These are phyloP conservation scores for Pseudonectria foliicola DNA, from an alignment of 2,329 filamentous ascomycete genomes.

Conservation along the genomic window DNA sequence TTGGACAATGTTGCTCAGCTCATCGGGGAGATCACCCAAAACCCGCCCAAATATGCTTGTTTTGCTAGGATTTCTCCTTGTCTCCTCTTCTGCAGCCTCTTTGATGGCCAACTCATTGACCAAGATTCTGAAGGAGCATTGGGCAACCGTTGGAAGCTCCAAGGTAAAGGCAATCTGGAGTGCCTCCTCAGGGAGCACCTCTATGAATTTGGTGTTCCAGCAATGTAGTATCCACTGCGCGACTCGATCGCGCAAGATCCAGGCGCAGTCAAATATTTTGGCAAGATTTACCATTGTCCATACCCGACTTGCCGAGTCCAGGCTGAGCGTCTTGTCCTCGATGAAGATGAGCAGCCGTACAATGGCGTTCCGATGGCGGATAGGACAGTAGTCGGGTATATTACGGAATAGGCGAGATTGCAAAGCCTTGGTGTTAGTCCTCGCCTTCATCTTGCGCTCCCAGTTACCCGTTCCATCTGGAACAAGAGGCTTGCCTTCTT, in stretches of 20 bases:
- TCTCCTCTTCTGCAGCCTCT: constrained; percentile 20
- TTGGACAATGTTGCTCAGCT: constrained; percentile 49
- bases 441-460: constrained; percentile 18
- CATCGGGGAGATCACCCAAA: constrained; percentile 43
- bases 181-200: constrained; percentile 54
- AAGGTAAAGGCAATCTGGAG: constrained; percentile 49
- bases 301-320: constrained; percentile 60
- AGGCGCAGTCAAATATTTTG: constrained; percentile 47
- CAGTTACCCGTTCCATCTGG: no score
- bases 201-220: constrained; percentile 52
- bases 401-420: constrained; percentile 25
- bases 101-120: constrained; percentile 56
- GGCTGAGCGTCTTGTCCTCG: constrained; percentile 42
- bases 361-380: constrained; percentile 57
- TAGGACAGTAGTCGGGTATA: constrained; percentile 54
- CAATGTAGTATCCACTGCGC: constrained; percentile 51
- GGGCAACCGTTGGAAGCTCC: constrained; percentile 34
- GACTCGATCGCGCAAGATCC: constrained; percentile 41
- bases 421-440: constrained; percentile 11
- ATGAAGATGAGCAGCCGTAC: constrained; percentile 55
- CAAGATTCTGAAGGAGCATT: constrained; percentile 49
- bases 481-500: constrained; percentile 4
- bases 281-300: constrained; percentile 61
- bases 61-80: constrained; percentile 5
- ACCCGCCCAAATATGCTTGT: constrained; percentile 39